Base-by-base conservation (phyloP, 352 stramenopile species). In the Phytophthora pistaciae region DNA sequence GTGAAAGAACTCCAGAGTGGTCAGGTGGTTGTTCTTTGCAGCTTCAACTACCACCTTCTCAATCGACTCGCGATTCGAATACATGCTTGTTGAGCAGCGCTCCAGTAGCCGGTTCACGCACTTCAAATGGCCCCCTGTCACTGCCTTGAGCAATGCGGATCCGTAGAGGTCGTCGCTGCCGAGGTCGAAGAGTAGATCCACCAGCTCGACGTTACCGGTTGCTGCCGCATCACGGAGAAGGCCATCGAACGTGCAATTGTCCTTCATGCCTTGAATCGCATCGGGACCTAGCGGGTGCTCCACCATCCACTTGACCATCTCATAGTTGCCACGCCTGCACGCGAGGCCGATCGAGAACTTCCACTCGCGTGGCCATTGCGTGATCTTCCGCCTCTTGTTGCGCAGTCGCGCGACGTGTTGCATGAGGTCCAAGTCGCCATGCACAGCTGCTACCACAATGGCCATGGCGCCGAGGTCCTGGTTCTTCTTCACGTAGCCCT, bases 281-380 rank as follows among this genome's bases (percentile, higher is more conserved):
- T 50, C n/a, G 2, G 16, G 42, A 1, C 42, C 16, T 21, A 50
- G 7, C n/a, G 42, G 42, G 14, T 50, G 42, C 42, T 50, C n/a
- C 42, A 21, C 42, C 42, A 50, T n/a, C 42, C 42, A 50, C 42
- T 23, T 50, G 42, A 50, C 42, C 42, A 50, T 50, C n/a, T 10
- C 14, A 11, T 20, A 23, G 42, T 50, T 21, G n/a, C 42, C 42
- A 9, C 42, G 42, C 11, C n/a, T 50, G 42, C 42, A n/a, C 14
- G n/a, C 14, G 42, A 8, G n/a, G 3, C 36, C 36, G 10, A 42
- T 13, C 36, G 36, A 42, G 36, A 50, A 50, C 42, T 50, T 21
- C 42, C 42, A 50, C 42, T 23, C 14, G 13, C 14, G 14, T 6
- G 42, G 42, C 42, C 42, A 50, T 16, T 50, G 16, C 42, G 42